These are phyloP conservation scores for Chimonanthus praecox DNA, from an alignment of 164 flowering plant species.

Conservation along the genomic window DNA sequence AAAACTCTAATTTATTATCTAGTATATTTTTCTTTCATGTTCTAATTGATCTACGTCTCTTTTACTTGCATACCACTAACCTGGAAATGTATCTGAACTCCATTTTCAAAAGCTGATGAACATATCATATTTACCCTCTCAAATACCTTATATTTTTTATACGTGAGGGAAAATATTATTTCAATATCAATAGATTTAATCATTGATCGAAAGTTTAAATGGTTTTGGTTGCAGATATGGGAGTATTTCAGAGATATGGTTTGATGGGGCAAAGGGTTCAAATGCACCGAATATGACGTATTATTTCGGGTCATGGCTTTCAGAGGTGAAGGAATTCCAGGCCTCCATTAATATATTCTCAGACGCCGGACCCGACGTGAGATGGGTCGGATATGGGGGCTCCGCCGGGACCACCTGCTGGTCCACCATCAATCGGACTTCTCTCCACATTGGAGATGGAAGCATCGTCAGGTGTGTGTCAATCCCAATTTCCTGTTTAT, in stretches of 20 bases:
- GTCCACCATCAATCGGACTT: slow-evolving; percentile 69
- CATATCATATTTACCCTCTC: no score
- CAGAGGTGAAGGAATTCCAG: slow-evolving; percentile 82
- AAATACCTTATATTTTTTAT: no score
- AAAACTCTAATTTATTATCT: no score
- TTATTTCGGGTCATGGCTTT: slow-evolving; percentile 73
- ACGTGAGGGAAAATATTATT: no score
- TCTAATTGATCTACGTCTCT: no score
- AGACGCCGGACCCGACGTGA: slow-evolving; percentile 81
- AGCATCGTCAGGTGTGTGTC: slow-evolving; percentile 45
- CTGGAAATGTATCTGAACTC: no score
- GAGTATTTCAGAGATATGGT: slow-evolving; percentile 80
- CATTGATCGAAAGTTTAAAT: not conserved
- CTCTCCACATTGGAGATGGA: slow-evolving; percentile 25
- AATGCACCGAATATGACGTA: slow-evolving; percentile 77
- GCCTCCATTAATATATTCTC: slow-evolving; percentile 84
- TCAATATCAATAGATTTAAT: no score
- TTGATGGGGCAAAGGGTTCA: slow-evolving; percentile 85
- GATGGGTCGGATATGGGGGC: slow-evolving; percentile 95
- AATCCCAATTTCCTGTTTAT: no score
- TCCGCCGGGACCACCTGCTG: slow-evolving; percentile 71
- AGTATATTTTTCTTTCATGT: no score
- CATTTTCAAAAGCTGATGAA: no score
- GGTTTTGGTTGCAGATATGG: slow-evolving; percentile 51
- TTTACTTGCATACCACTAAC: no score